Conservation (phyloP, 106 monocot genomes). For the Cymbidium sinense region DNA sequence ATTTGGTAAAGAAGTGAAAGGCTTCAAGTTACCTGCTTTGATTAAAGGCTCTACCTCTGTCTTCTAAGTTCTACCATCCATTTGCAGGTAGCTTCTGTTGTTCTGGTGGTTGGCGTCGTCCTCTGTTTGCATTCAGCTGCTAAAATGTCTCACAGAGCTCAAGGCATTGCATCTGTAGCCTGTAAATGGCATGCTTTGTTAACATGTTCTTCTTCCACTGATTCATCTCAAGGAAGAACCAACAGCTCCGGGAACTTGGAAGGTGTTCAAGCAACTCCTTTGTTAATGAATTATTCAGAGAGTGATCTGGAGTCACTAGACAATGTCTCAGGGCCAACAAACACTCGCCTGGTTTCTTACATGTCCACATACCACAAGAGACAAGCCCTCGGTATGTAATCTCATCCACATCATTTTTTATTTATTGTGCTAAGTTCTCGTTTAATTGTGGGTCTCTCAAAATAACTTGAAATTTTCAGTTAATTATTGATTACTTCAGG, state of each 20-base stretch:
- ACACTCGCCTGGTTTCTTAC: conserved; percentile 31
- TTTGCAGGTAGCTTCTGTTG: conserved; percentile 62
- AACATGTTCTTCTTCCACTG: conserved; percentile 41
- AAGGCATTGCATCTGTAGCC: conserved; percentile 58
- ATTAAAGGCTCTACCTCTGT: neutral
- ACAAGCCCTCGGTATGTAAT: conserved; percentile 76
- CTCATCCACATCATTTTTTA: neutral
- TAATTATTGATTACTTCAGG: too few species aligned
- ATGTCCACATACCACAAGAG: conserved; percentile 67
- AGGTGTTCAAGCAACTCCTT: conserved; percentile 12
- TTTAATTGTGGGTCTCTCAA: too few species aligned
- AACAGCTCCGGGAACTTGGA: conserved; percentile 39
- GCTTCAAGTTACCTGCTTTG: neutral
- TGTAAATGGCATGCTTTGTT: conserved; percentile 76
- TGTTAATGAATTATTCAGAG: conserved; percentile 42
- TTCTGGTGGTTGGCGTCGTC: conserved; percentile 71
- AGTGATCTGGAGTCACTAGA: conserved; percentile 77
- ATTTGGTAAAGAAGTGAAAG: conserved; percentile 1
- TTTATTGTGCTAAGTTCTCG: neutral
- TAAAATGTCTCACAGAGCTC: conserved; percentile 89
- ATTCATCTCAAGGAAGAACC: conserved; percentile 26
- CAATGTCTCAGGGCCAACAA: conserved; percentile 27
- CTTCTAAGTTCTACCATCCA: conserved; percentile 1
- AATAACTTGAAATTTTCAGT: too few species aligned
- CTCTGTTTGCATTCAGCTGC: conserved; percentile 73